These are phyloP conservation scores for Saturnispora besseyi DNA, from an alignment of 805 yeast species.

Conservation along the genomic window DNA sequence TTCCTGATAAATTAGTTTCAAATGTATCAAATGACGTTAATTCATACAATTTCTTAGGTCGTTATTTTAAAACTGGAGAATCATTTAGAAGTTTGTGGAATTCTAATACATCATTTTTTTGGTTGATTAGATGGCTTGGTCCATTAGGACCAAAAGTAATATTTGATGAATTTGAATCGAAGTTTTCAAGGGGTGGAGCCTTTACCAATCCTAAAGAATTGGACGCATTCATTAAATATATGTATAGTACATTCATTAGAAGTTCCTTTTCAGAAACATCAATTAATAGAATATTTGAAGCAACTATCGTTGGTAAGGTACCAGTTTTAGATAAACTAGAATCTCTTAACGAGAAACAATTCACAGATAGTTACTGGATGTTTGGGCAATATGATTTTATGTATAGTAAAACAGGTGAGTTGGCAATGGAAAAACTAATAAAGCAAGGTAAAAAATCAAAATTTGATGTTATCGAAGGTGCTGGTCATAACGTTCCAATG, in stretches of 20 bases:
- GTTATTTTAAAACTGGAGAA: conserved; percentile 35
- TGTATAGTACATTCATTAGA: conserved; percentile 26
- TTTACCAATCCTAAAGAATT: conserved; percentile 21
- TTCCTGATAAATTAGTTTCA: conserved; percentile 12
- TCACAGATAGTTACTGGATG: conserved; percentile 33
- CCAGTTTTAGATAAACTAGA: conserved; percentile 56
- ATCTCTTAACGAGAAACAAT: conserved; percentile 19
- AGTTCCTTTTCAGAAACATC: conserved; percentile 28
- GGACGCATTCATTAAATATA: conserved; percentile 25
- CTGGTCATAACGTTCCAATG: conserved; percentile 72
- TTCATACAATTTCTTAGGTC: conserved; percentile 36
- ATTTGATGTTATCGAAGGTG: conserved; percentile 37
- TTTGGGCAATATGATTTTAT: conserved; percentile 74
- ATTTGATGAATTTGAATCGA: conserved; percentile 21
- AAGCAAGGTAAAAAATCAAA: conserved; percentile 20
- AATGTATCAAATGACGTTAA: conserved; percentile 37
- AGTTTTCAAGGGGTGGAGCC: conserved; percentile 23
- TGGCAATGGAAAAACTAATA: conserved; percentile 27
- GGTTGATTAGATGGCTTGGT: conserved; percentile 37
- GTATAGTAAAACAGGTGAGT: conserved; percentile 53
- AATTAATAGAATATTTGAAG: conserved; percentile 42
- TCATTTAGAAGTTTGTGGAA: conserved; percentile 31
- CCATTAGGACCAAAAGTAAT: conserved; percentile 29
- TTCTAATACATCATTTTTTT: conserved; percentile 37
- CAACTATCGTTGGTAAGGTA: conserved; percentile 52